Conservation (phyloP, 192 early-diverging fungal genomes). For the Phycomyces blakesleeanus region DNA sequence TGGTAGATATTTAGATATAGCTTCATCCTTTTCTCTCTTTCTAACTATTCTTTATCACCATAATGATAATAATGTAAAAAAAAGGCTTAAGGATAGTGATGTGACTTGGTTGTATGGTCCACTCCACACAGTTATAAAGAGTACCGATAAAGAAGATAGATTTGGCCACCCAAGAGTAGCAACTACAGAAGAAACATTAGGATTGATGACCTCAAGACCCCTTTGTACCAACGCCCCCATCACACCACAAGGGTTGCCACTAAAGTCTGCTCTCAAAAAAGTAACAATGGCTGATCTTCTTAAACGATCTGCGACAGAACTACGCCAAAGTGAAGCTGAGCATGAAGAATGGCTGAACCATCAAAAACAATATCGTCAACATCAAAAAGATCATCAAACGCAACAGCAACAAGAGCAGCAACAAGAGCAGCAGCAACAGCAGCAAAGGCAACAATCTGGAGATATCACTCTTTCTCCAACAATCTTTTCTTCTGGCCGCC, state of each 20-base stretch:
- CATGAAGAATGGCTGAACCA: no score
- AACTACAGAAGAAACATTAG: slow-evolving; percentile 27
- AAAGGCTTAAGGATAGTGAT: slow-evolving; percentile 65
- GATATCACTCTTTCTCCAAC: slow-evolving; percentile 26
- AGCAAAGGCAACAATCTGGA: slow-evolving; percentile 26
- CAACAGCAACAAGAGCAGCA: slow-evolving; percentile 23
- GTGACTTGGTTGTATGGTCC: slow-evolving; percentile 69
- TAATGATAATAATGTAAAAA: no score
- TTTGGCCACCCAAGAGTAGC: slow-evolving; percentile 16
- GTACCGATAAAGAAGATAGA: slow-evolving; percentile 26
- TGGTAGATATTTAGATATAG: slow-evolving; percentile 44
- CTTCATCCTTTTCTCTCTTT: not conserved
- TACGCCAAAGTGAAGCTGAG: slow-evolving; percentile 1
- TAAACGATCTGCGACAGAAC: slow-evolving; percentile 28
- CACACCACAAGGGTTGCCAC: not conserved
- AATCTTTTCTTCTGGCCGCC: slow-evolving; percentile 44
- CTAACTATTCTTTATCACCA: no score
- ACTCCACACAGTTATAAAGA: slow-evolving; percentile 49
- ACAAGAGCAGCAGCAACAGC: slow-evolving; percentile 11
- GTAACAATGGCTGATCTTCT: slow-evolving; percentile 49
- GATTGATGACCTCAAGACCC: slow-evolving; percentile 15
- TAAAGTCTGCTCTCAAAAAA: slow-evolving; percentile 54
- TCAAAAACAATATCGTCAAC: slow-evolving; percentile 4
- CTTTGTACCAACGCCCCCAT: slow-evolving; percentile 1
- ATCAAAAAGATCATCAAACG: slow-evolving; percentile 4